phyloP scores from a whole-genome alignment of 768 basidiomycete species.

The Tulasnella sp. region DNA sequence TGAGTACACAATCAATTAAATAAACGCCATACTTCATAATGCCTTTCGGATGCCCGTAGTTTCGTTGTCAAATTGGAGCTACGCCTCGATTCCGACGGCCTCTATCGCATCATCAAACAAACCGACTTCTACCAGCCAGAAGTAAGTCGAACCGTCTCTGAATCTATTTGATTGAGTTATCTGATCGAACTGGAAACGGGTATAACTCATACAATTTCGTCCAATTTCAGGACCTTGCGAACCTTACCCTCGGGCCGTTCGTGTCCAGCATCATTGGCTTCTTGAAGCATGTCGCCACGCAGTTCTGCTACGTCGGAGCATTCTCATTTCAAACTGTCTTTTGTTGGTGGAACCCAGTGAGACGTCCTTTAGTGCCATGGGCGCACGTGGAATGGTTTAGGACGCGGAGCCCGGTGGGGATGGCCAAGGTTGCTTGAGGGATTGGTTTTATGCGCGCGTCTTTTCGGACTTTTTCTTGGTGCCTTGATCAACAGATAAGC shows the following conservation, averaged over 20 bases:
- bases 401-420: too few species aligned
- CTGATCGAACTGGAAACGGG: background rate
- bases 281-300: background rate
- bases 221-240: background rate
- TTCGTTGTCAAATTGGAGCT: background rate
- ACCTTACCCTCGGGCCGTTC: background rate
- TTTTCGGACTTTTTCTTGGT: too few species aligned
- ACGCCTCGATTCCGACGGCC: background rate
- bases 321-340: background rate
- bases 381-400: too few species aligned
- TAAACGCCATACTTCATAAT: too few species aligned
- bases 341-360: too few species aligned
- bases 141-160: background rate
- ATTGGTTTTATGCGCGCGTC: too few species aligned
- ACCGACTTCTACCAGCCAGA: slow-evolving; percentile 12
- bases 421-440: too few species aligned
- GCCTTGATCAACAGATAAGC: too few species aligned
- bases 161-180: background rate
- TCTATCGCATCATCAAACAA: slow-evolving; percentile 9
- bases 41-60: too few species aligned
- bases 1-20: too few species aligned
- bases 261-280: background rate
- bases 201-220: background rate
- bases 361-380: too few species aligned
- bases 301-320: background rate